Base-by-base conservation (phyloP, 1,284 basidiomycete genomes). In the Porodaedalea pini region DNA sequence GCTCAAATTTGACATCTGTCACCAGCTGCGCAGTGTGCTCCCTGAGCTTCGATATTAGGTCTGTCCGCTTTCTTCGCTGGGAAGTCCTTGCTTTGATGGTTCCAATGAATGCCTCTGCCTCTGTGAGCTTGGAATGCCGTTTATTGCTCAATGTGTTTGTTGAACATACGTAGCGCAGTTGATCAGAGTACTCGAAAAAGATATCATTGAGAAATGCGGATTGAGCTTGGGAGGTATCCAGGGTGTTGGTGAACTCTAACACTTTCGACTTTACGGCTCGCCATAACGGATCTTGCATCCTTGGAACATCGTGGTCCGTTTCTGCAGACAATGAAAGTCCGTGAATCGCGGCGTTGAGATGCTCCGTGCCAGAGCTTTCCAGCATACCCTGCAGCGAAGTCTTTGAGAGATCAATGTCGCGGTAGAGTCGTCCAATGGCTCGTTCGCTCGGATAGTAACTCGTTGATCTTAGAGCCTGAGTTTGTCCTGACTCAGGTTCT, bases 401-500 rank as follows among this genome's bases (percentile, higher is more conserved):
- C 11, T 40, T 13, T 54, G 49, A 41, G 65, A 19, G 27, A 31
- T 66, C 67, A 60, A 90, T 82, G 15, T 72, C 75, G 10, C 89
- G 84, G 69, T 78, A 91, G 49, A 91, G 73, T 39, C 79, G 69
- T 2, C 88, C 88, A 4, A 90, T 75, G 0, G 86, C 88, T 21
- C 84, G 79, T 41, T 71, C 73, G 0, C 87, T 90, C 51, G 76
- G 72, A 66, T 91, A 92, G 68, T 85, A 89, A 64, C 89, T 85
- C 1, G 77, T n/a, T n/a, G n/a, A n/a, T n/a, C n/a, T 80, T 34
- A 76, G 66, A 13, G 80, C 77, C 31, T 81, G 78, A 5, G 71
- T 70, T 3, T 78, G 51, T 45, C 13, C 73, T 23, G 84, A 79
- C 65, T 90, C 88, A 10, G 82, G 81, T 54, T 78, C 75, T 58